Evolutionary conservation across 768 basidiomycete species (phyloP).

Genomic region (Tricholoma hemisulphureum): DNA sequence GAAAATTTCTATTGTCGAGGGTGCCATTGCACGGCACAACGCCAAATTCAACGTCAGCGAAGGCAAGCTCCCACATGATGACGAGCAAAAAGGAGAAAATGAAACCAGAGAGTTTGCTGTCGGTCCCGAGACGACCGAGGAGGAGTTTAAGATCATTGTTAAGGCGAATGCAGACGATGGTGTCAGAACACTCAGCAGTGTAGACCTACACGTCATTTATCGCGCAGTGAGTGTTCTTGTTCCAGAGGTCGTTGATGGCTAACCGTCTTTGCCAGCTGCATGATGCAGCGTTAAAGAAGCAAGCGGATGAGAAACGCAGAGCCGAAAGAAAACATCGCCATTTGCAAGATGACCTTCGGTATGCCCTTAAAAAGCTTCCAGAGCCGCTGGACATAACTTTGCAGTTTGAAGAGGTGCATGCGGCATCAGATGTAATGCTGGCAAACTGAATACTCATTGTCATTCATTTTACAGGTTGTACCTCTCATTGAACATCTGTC

Average conservation of each 20-base stretch:
- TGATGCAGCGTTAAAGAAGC: conserved; percentile 66
- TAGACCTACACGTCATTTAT: conserved; percentile 59
- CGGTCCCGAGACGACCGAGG: conserved; percentile 58
- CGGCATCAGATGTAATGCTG: conserved; percentile 20
- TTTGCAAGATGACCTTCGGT: conserved; percentile 92
- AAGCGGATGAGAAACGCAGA: conserved; percentile 84
- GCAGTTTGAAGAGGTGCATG: conserved; percentile 75
- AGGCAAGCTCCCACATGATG: conserved; percentile 22
- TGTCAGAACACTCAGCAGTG: conserved; percentile 44
- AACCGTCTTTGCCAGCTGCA: conserved; percentile 52
- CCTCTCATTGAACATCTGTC: conserved; percentile 78
- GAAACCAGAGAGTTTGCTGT: conserved; percentile 40
- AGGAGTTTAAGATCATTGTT: conserved; percentile 60
- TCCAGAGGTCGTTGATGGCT: conserved; percentile 1
- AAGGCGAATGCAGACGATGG: conserved; percentile 54
- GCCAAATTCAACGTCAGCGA: conserved; percentile 24
- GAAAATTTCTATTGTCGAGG: conserved; percentile 69
- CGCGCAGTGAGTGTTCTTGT: conserved; percentile 49
- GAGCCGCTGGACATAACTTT: conserved; percentile 76
- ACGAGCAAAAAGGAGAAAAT: conserved; percentile 17
- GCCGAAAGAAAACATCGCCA: conserved; percentile 82
- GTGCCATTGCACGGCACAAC: conserved; percentile 54
- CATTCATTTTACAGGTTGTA: conserved; percentile 47
- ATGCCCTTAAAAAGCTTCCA: conserved; percentile 87
- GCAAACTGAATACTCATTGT: background rate